Evolutionary conservation across 148 eudicot species (phyloP).

Genomic region (Nyssa sinensis): DNA sequence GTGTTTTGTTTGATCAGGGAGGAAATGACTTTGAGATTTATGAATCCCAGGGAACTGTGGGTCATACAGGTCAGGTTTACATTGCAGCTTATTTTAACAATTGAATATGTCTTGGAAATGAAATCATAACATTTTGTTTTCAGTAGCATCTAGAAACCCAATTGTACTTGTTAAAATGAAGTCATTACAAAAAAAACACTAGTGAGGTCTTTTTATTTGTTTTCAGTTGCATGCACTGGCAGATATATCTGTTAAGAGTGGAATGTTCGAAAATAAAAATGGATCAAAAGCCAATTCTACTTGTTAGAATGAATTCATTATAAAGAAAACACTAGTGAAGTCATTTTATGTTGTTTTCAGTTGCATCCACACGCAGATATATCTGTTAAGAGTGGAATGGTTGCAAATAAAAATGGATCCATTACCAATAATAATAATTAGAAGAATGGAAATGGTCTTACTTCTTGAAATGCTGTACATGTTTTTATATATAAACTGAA

Average conservation of each 20-base stretch:
- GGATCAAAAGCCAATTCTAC: too few species aligned
- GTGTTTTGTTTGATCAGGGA: slow-evolving; percentile 49
- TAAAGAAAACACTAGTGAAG: too few species aligned
- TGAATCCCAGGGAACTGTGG: slow-evolving; percentile 72
- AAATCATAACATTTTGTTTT: background rate
- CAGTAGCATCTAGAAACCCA: background rate
- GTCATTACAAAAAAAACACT: background rate
- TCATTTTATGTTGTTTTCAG: too few species aligned
- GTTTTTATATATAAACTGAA: too few species aligned
- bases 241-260: background rate
- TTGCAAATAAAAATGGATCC: background rate
- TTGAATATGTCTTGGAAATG: background rate
- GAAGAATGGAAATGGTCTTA: too few species aligned
- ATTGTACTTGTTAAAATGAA: background rate
- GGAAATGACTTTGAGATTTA: slow-evolving; percentile 90
- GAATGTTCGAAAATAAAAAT: background rate
- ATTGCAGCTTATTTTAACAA: background rate
- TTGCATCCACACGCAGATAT: too few species aligned
- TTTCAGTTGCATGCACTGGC: background rate
- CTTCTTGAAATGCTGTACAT: background rate
- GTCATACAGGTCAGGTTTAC: slow-evolving; percentile 77
- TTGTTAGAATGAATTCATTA: too few species aligned
- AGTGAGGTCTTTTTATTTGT: background rate
- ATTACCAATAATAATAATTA: background rate
- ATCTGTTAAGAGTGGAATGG: too few species aligned